These are phyloP conservation scores for Aspergillus haitiensis DNA, from an alignment of 495 filamentous ascomycete species.

Conservation along the genomic window DNA sequence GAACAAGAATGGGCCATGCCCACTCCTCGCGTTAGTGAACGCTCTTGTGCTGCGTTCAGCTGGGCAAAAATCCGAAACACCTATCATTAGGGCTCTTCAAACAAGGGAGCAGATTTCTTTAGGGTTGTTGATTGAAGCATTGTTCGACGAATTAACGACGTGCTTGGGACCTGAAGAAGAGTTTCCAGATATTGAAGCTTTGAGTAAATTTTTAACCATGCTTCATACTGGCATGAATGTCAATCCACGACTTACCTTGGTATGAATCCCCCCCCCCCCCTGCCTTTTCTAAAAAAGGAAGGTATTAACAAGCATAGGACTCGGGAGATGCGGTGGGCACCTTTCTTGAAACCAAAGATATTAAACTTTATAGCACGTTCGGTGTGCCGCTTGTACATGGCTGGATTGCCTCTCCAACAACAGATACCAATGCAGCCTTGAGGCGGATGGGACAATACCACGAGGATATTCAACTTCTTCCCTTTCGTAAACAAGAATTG, in stretches of 20 bases:
- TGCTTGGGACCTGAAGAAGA: conserved; percentile 49
- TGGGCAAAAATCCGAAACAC: conserved; percentile 59
- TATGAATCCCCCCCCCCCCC: conserved; percentile 38
- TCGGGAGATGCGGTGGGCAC: conserved; percentile 57
- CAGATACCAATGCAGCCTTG: conserved; percentile 65
- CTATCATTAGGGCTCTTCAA: conserved; percentile 71
- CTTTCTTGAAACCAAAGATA: conserved; percentile 81
- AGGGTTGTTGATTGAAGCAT: conserved; percentile 76
- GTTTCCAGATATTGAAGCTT: conserved; percentile 81
- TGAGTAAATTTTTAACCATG: conserved; percentile 83
- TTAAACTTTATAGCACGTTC: conserved; percentile 85
- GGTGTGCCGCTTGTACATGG: conserved; percentile 88
- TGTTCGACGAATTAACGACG: conserved; percentile 90
- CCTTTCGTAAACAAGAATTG: conserved; percentile 84
- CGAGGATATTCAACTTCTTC: conserved; percentile 85
- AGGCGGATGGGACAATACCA: conserved; percentile 72
- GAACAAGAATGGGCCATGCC: conserved; percentile 92
- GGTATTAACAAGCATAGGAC: conserved; percentile 31
- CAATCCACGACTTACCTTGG: conserved; percentile 77
- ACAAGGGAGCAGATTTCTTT: conserved; percentile 86
- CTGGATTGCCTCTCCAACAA: conserved; percentile 73
- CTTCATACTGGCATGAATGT: conserved; percentile 98
- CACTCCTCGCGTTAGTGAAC: conserved; percentile 90
- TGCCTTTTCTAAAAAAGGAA: conserved; percentile 29
- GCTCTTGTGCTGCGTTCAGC: conserved; percentile 83